phyloP scores from a whole-genome alignment of 139 green algal genomes.

The Dunaliella primolecta region DNA sequence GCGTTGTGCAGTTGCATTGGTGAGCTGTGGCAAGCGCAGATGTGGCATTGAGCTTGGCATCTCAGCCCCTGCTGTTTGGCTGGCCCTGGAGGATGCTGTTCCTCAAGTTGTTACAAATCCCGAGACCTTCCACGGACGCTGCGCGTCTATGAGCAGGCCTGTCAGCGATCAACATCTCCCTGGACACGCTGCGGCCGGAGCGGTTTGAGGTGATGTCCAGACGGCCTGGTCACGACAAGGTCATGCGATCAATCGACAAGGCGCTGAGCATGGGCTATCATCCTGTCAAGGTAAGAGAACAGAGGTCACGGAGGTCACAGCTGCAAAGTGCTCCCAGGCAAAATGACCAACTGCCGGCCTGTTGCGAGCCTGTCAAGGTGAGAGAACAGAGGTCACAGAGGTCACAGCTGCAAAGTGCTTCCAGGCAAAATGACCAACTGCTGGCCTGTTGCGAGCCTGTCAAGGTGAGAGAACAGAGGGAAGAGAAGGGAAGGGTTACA shows the following conservation, averaged over 20 bases:
- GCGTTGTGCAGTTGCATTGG: neutral
- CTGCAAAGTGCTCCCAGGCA: neutral
- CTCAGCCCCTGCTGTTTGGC: no score
- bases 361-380: slow-evolving; percentile 69
- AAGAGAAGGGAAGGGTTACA: neutral
- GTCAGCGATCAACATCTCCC: slow-evolving; percentile 85
- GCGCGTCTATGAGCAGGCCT: no score
- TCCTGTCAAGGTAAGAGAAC: slow-evolving; percentile 69
- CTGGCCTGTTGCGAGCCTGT: slow-evolving; percentile 45
- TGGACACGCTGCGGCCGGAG: slow-evolving; percentile 88
- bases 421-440: neutral
- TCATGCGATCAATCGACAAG: slow-evolving; percentile 74
- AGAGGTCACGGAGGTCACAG: neutral
- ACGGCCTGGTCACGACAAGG: slow-evolving; percentile 69
- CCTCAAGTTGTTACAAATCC: no score
- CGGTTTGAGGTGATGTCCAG: slow-evolving; percentile 89
- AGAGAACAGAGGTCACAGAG: neutral
- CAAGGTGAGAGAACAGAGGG: slow-evolving; percentile 49
- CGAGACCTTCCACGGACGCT: no score
- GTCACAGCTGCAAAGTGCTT: neutral
- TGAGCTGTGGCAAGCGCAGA: neutral
- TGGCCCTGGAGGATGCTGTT: no score
- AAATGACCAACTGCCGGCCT: neutral
- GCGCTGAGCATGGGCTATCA: slow-evolving; percentile 78
- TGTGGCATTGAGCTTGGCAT: no score